Percentiles rank a stretch among this genome's conserved stretches.
These are phyloP conservation scores for Taphrina communis DNA, from an alignment of 1,139 yeast species.

Conservation along the genomic window DNA sequence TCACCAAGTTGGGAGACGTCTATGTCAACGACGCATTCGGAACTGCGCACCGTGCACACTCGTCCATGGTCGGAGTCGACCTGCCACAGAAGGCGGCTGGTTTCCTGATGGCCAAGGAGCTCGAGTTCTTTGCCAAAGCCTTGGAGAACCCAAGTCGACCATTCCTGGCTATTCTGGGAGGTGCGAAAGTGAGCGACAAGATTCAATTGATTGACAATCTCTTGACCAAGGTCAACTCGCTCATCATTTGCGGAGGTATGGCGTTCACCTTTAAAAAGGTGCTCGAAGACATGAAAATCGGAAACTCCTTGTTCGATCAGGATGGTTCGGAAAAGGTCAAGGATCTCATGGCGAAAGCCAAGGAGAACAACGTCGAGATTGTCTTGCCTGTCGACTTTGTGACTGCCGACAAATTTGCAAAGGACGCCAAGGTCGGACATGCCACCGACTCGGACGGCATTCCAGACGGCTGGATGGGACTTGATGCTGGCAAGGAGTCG, in stretches of 20 bases:
- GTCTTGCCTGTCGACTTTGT: conserved; percentile 92
- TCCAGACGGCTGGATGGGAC: conserved; percentile 92
- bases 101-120: conserved; percentile 95
- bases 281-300: conserved; percentile 77
- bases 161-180: conserved; percentile 95
- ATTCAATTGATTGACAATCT: conserved; percentile 96
- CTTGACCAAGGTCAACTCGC: conserved; percentile 87
- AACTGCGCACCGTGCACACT: conserved; percentile 99
- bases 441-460: conserved; percentile 89
- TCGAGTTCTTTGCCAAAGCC: conserved; percentile 94
- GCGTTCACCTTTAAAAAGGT: conserved; percentile 97
- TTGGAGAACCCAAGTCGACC: conserved; percentile 96
- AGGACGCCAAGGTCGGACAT: conserved; percentile 80
- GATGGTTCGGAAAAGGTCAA: conserved; percentile 94
- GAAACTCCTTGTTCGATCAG: conserved; percentile 85
- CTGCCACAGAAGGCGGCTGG: conserved; percentile 95
- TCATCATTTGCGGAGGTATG: conserved; percentile 99
- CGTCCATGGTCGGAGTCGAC: conserved; percentile 95
- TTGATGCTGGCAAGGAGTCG: conserved; percentile 91
- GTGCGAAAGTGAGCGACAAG: conserved; percentile 98
- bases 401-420: conserved; percentile 89
- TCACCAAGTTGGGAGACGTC: conserved; percentile 90
- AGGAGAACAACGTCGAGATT: conserved; percentile 87
- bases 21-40: conserved; percentile 98
- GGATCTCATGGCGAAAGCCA: conserved; percentile 87